Percentiles rank a stretch among this genome's conserved stretches.
Conservation (phyloP, 768 basidiomycete genomes). For the Phaeolepiota aurea region DNA sequence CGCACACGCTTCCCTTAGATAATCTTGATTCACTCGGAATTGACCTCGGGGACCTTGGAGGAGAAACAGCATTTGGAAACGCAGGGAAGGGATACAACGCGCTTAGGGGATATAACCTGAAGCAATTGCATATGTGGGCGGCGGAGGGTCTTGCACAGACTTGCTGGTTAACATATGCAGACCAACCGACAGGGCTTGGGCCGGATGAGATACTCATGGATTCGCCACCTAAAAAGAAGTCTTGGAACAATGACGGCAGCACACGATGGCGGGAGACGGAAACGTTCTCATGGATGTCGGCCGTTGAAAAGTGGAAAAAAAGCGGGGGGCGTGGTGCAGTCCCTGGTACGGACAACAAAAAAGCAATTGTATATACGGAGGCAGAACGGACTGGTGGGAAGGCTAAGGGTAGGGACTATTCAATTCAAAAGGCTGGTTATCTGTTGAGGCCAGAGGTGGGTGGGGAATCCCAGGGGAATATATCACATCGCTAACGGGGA, state of each 20-base stretch:
- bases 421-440: slow-evolving; percentile 34
- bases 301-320: slow-evolving; percentile 38
- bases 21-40: slow-evolving; percentile 41
- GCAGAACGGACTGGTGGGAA: slow-evolving; percentile 15
- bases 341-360: slow-evolving; percentile 42
- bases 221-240: slow-evolving; percentile 8
- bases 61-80: slow-evolving; percentile 22
- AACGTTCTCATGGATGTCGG: slow-evolving; percentile 38
- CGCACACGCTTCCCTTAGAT: slow-evolving; percentile 49
- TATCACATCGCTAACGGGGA: not conserved
- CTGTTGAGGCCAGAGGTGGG: slow-evolving; percentile 66
- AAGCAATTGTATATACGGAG: slow-evolving; percentile 28
- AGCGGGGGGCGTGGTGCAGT: slow-evolving; percentile 36
- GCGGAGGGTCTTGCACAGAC: slow-evolving; percentile 68
- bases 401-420: slow-evolving; percentile 44
- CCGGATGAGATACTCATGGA: slow-evolving; percentile 50
- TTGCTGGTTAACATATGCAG: slow-evolving; percentile 66
- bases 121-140: slow-evolving; percentile 64
- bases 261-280: slow-evolving; percentile 12
- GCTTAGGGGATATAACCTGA: slow-evolving; percentile 41
- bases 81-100: slow-evolving; percentile 24
- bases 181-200: slow-evolving; percentile 59
- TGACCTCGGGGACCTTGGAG: slow-evolving; percentile 32
- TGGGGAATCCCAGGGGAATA: slow-evolving; percentile 4
- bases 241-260: slow-evolving; percentile 9